Evolutionary conservation across 768 basidiomycete species (phyloP).

Genomic region (Amanita rubescens): DNA sequence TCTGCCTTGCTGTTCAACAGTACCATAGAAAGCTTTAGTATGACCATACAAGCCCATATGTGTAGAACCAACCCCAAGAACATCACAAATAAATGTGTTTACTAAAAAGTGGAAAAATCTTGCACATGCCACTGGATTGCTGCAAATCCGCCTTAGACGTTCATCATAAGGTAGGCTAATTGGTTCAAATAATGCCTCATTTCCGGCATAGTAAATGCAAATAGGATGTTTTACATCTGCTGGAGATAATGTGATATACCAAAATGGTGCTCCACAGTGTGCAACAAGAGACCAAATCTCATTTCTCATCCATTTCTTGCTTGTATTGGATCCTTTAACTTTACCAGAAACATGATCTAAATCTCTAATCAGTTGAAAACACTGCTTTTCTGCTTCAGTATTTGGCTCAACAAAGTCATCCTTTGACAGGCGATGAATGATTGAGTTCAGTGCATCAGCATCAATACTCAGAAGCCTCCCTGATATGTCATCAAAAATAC

Average conservation of each 20-base stretch:
- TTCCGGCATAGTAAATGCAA: conserved; percentile 22
- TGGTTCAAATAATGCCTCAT: conserved; percentile 10
- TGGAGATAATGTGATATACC: too few species aligned
- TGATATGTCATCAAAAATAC: conserved; percentile 13
- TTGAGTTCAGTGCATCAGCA: conserved; percentile 2
- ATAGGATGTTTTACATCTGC: conserved; percentile 23
- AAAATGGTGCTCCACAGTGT: too few species aligned
- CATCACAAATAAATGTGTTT: conserved; percentile 17
- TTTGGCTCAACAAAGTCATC: too few species aligned
- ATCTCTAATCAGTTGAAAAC: conserved; percentile 13
- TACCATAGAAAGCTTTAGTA: conserved; percentile 25
- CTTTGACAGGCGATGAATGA: conserved; percentile 10
- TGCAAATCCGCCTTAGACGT: conserved; percentile 7
- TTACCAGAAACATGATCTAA: conserved; percentile 17
- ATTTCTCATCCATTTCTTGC: too few species aligned
- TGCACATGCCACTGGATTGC: conserved; percentile 23
- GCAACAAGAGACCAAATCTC: too few species aligned
- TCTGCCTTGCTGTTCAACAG: too few species aligned
- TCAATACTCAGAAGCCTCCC: conserved; percentile 11
- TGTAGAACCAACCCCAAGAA: conserved; percentile 12
- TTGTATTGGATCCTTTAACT: too few species aligned
- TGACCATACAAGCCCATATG: conserved; percentile 25
- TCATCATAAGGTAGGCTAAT: conserved; percentile 4
- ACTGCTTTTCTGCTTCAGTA: neutral
- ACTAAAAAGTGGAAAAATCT: conserved; percentile 21